Evolutionary conservation across 1,284 basidiomycete genomes (phyloP), one percentile per base, ranked within the genome.

Genomic region (Ustilago xerochloae): DNA sequence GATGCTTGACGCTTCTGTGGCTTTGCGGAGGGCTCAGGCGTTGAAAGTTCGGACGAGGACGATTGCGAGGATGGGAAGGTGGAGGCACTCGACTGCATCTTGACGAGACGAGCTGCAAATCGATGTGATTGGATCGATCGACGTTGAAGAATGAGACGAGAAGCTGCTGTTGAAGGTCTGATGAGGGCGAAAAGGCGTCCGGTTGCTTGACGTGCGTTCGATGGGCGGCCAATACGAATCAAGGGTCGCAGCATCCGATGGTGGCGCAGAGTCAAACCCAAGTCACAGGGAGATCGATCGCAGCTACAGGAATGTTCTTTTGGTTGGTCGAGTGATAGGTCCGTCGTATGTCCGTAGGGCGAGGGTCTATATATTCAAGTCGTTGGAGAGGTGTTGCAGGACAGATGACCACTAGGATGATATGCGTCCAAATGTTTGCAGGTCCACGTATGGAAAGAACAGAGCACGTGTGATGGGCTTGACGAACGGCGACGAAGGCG

Each of bases 1-100:
- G 69, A 63, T 18, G 69, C 63, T 36, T 63, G 59, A 9, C 69
- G 63, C 43, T 63, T 54, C 35, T 72, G 69, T 35, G 58, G 60
- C 20, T 41, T 32, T 6, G 29, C 10, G 7, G 50, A 54, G 22
- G 35, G 28, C 38, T 63, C 54, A 1, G 65, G 46, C 15, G 55
- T 33, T 24, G 36, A 30, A 10, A 50, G 20, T 9, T 32, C 50
- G 3, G 65, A 53, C 13, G 49, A 30, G 32, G 43, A 26, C 24
- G 53, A 50, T 24, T 54, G 54, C 22, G 63, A 32, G 8, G 41
- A 24, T 53, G 45, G 30, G 3, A 52, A 29, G 6, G 35, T 46
- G 10, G 63, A 39, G 8, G 59, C 18, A 18, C 45, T 39, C 8
- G 54, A 26, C 6, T 52, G 46, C 56, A 60, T 65, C 10, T 30